Base-by-base conservation (phyloP, 2,329 filamentous ascomycete species). In the Chaetothyriales sp. region DNA sequence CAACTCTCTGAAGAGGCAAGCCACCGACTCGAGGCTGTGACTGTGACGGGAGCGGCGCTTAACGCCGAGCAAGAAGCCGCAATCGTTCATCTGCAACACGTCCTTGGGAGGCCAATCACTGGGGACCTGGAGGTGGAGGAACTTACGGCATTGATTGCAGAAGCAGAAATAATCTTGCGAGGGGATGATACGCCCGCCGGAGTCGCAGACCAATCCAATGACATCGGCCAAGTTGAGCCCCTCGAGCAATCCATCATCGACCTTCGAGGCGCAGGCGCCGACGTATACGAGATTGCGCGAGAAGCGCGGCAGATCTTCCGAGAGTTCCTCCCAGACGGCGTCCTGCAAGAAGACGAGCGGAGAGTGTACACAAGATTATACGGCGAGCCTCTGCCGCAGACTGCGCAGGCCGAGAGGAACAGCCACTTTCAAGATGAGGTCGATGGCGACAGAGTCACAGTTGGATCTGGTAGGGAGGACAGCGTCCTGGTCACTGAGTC, bases 281-380 rank as follows among this genome's bases (percentile, higher is more conserved):
- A 76, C 4, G 70, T 78, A 50, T 83, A 86, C 62, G 70, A 72
- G 9, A 69, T 82, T 6, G 86, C 86, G 28, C 78, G 84, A 51
- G 73, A 79, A 58, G 83, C 86, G 36, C 79, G 83, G 60, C 81
- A 86, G 56, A 74, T 78, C 7, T 93, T 87, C 64, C 83, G 87
- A 54, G 81, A 92, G 61, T 81, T 76, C 0, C 67, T 95, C 20
- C 89, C 89, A 0, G 77, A 79, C 28, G 80, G 76, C 32, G 79
- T 86, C 59, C 66, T 95, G 48, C 80, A 73, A 32, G 72, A 75
- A 1, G 77, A 83, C 49, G 88, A 95, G 64, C 81, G 83, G 60
- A 71, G 70, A 46, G 69, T 94, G 0, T 95, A 94, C 65, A 80
- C 84, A 62, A 75, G 87, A 56, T 69, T 94, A 15, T 95, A 92